These are phyloP conservation scores for Wickerhamomyces strasburgensis DNA, from an alignment of 805 yeast genomes.

Conservation along the genomic window DNA sequence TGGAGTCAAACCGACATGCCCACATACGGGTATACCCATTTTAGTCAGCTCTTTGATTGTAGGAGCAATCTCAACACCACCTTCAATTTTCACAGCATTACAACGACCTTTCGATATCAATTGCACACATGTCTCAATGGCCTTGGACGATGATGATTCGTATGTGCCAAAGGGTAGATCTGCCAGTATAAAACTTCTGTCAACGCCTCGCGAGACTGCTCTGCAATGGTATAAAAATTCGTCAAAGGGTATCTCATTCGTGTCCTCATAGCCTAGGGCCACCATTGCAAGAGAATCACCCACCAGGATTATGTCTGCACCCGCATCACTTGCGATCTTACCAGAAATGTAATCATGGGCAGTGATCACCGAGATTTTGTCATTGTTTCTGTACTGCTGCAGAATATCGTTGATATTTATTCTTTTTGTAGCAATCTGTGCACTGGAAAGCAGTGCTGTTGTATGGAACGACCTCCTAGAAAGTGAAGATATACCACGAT, in stretches of 20 bases:
- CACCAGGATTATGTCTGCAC: slow-evolving; percentile 65
- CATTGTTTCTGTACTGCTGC: slow-evolving; percentile 26
- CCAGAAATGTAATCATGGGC: slow-evolving; percentile 86
- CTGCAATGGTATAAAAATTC: slow-evolving; percentile 74
- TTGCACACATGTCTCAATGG: slow-evolving; percentile 50
- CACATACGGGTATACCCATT: slow-evolving; percentile 84
- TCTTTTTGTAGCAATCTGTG: slow-evolving; percentile 3
- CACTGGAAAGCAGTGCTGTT: background rate
- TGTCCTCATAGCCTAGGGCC: slow-evolving; percentile 71
- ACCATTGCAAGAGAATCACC: slow-evolving; percentile 97
- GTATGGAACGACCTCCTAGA: background rate
- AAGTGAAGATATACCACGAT: too few species aligned
- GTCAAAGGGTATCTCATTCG: slow-evolving; percentile 71
- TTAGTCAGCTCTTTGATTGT: slow-evolving; percentile 52
- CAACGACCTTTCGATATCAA: slow-evolving; percentile 49
- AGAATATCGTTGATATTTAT: slow-evolving; percentile 37
- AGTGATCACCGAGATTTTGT: slow-evolving; percentile 57
- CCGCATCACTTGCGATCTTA: slow-evolving; percentile 57
- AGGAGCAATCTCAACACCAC: slow-evolving; percentile 53
- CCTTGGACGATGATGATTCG: slow-evolving; percentile 60
- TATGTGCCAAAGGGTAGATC: slow-evolving; percentile 89
- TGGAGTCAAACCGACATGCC: slow-evolving; percentile 91
- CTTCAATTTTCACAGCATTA: slow-evolving; percentile 84
- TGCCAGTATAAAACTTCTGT: slow-evolving; percentile 63
- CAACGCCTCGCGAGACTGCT: slow-evolving; percentile 71